Evolutionary conservation across 2,329 filamentous ascomycete genomes (phyloP).

Genomic region (Tolypocladium ovalisporum): DNA sequence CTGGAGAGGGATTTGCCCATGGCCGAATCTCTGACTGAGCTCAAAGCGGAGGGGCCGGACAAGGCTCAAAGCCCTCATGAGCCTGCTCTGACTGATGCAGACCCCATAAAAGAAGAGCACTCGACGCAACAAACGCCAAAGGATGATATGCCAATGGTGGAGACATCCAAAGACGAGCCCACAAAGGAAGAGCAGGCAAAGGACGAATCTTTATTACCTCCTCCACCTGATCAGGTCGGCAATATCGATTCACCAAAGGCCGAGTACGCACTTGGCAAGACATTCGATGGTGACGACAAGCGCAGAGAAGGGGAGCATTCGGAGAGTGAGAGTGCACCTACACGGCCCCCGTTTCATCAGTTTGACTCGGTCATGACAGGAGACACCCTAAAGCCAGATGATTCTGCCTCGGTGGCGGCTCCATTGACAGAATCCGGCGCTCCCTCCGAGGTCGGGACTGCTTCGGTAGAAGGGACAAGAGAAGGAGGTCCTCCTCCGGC

Average conservation of each 20-base stretch:
- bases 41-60: neutral
- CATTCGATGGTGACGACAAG: constrained; percentile 14
- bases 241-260: constrained; percentile 25
- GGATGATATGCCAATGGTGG: neutral
- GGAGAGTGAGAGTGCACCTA: constrained; percentile 8
- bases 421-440: constrained; percentile 18
- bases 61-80: neutral
- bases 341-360: constrained; percentile 14
- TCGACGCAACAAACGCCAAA: neutral
- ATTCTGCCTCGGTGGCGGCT: constrained; percentile 22
- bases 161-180: neutral
- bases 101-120: neutral
- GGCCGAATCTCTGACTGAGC: constrained; percentile 6
- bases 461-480: constrained; percentile 8
- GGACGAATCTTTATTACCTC: constrained; percentile 18
- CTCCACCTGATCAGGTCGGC: constrained; percentile 27
- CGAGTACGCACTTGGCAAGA: constrained; percentile 13
- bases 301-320: constrained; percentile 12
- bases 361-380: constrained; percentile 24
- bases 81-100: neutral
- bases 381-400: constrained; percentile 25
- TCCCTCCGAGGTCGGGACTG: constrained; percentile 14
- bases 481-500: constrained; percentile 7
- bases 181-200: neutral
- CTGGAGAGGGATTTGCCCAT: constrained; percentile 15